phyloP scores from a whole-genome alignment of 1,284 basidiomycete species.

The Papiliotrema flavescens region DNA sequence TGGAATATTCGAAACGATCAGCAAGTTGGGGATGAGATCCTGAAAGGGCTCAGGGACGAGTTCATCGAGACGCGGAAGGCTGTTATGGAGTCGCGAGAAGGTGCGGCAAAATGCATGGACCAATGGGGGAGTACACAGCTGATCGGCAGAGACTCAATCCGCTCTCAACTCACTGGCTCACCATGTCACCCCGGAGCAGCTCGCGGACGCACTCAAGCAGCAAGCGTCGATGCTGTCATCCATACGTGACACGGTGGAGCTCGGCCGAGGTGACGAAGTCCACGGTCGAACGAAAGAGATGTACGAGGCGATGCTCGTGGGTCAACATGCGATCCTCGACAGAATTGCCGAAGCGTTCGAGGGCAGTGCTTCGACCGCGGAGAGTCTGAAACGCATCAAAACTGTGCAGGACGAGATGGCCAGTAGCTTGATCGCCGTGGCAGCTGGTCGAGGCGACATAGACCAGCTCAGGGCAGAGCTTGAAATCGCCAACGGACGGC shows the following conservation, averaged over 20 bases:
- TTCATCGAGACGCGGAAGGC: background rate
- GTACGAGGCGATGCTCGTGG: slow-evolving; percentile 13
- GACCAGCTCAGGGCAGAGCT: background rate
- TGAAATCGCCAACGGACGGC: background rate
- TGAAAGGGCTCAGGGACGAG: background rate
- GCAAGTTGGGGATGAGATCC: background rate
- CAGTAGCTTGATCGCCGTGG: background rate
- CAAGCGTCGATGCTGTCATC: background rate
- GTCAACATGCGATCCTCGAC: slow-evolving; percentile 18
- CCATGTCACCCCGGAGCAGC: background rate
- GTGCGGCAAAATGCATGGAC: background rate
- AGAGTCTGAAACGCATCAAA: background rate
- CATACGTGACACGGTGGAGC: background rate
- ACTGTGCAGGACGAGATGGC: background rate
- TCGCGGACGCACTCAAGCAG: background rate
- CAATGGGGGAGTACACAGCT: background rate
- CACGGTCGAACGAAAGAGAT: slow-evolving; percentile 6
- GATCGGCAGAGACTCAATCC: background rate
- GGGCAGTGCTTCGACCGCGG: background rate
- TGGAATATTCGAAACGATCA: background rate
- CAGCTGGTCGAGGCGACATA: background rate
- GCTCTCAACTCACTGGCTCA: background rate
- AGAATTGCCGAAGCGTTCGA: slow-evolving; percentile 16
- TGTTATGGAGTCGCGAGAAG: background rate
- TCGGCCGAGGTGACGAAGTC: background rate